Evolutionary conservation across 805 yeast species (phyloP).

Genomic region (Schizosaccharomyces lindneri): DNA sequence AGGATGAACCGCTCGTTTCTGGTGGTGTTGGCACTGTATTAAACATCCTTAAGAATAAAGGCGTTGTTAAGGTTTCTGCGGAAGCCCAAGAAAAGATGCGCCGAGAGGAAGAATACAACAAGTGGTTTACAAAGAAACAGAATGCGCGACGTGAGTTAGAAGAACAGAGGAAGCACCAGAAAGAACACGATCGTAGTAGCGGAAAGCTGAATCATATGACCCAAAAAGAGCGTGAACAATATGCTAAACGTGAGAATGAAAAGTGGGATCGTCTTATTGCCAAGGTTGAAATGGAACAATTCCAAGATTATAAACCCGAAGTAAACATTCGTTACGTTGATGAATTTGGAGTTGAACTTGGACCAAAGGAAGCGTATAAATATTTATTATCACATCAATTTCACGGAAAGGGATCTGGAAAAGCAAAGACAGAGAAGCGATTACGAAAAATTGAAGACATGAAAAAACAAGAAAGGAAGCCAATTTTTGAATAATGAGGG

Average conservation of each 20-base stretch:
- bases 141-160: conserved; percentile 6
- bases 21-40: conserved; percentile 18
- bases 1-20: conserved; percentile 9
- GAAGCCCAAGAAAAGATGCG: conserved; percentile 7
- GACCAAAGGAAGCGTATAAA: conserved; percentile 52
- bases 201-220: conserved; percentile 12
- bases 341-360: conserved; percentile 32
- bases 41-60: conserved; percentile 13
- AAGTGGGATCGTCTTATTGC: conserved; percentile 11
- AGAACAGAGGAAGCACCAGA: conserved; percentile 5
- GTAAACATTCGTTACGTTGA: conserved; percentile 33
- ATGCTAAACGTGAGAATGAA: conserved; percentile 9
- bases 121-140: conserved; percentile 3
- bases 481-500: conserved; percentile 4
- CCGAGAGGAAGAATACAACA: conserved; percentile 1
- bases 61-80: conserved; percentile 10
- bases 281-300: conserved; percentile 13
- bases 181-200: conserved; percentile 8
- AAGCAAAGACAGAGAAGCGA: conserved; percentile 14
- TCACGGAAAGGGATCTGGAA: conserved; percentile 31
- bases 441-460: conserved; percentile 12
- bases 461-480: conserved; percentile 8
- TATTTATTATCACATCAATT: conserved; percentile 42
- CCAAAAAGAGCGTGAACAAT: conserved; percentile 12
- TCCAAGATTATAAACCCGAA: conserved; percentile 20